Evolutionary conservation across 176 grass and related monocot species (phyloP), one percentile per base, ranked within the genome.

Genomic region (Carex littledalei): DNA sequence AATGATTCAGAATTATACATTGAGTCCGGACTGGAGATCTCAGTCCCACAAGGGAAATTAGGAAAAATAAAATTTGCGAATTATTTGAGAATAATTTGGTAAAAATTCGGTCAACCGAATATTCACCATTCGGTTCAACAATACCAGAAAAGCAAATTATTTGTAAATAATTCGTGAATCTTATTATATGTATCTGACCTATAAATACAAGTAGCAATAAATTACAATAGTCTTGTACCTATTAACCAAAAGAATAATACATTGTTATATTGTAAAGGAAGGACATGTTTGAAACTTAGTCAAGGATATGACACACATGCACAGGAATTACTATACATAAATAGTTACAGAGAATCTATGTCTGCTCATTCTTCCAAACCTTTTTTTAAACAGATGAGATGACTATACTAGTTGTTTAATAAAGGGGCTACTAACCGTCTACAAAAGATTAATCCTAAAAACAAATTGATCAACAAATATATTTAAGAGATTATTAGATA

Each of bases 391-490:
- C 26, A 32, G 63, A 49, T 37, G 60, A 31, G 45, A 47, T 35
- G 61, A 63, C 35, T 31, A 83, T 3, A 18, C 29, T 34, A 15
- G 37, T 81, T 66, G 22, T 83, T 83, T 83, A 83, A 66, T 82
- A 47, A 82, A 67, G 34, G n/a, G 12, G 8, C 14, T 67, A 62
- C 21, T 67, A 83, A 29, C 18, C 16, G 2, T 82, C 18, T 24
- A 47, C 80, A 65, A 6, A 6, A 49, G 20, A 26, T n/a, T 10
- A 65, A 9, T 17, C 32, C 16, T 15, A 6, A 37, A 50, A 1
- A 50, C 47, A 10, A 11, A 50, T 50, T 50, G 10, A 50, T 50
- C 9, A 50, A 50, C 47, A 50, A 50, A 50, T 50, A 50, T 50
- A 50, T 50, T 18, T 34, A 35, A 18, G 29, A 69, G 12, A 67